Evolutionary conservation across 495 filamentous ascomycete species (phyloP).

Genomic region (Lasiosphaeria ovina): DNA sequence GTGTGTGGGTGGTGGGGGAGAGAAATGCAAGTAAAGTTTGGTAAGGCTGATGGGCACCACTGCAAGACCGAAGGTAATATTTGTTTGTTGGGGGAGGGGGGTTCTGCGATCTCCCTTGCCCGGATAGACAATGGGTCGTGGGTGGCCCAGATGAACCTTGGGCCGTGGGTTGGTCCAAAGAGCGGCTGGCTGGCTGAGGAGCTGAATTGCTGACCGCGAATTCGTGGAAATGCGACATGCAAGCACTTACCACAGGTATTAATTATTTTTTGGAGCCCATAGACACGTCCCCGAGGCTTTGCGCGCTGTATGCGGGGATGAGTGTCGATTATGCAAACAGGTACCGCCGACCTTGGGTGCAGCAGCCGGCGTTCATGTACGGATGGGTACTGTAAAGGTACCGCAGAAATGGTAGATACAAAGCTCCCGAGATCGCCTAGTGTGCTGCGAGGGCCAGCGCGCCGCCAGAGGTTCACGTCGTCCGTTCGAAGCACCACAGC

Average conservation of each 20-base stretch:
- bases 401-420: not conserved
- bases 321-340: slow-evolving; percentile 21
- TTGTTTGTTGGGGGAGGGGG: slow-evolving; percentile 7
- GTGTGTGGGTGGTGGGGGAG: slow-evolving; percentile 19
- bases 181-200: slow-evolving; percentile 8
- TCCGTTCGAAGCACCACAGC: not conserved
- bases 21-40: slow-evolving; percentile 13
- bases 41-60: slow-evolving; percentile 34
- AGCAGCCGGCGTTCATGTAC: slow-evolving; percentile 17
- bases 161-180: slow-evolving; percentile 8
- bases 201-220: slow-evolving; percentile 15
- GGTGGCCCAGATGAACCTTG: slow-evolving; percentile 12
- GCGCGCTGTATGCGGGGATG: slow-evolving; percentile 15
- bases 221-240: slow-evolving; percentile 19
- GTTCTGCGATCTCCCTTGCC: slow-evolving; percentile 16
- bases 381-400: slow-evolving; percentile 2
- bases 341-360: slow-evolving; percentile 18
- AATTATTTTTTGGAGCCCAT: slow-evolving; percentile 15
- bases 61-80: slow-evolving; percentile 15
- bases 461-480: slow-evolving; percentile 8
- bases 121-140: slow-evolving; percentile 2
- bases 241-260: slow-evolving; percentile 26
- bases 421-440: slow-evolving; percentile 1
- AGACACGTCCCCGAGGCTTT: not conserved
- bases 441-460: slow-evolving; percentile 3